phyloP scores from a whole-genome alignment of 2,329 filamentous ascomycete species.

The Fusarium sp. region DNA sequence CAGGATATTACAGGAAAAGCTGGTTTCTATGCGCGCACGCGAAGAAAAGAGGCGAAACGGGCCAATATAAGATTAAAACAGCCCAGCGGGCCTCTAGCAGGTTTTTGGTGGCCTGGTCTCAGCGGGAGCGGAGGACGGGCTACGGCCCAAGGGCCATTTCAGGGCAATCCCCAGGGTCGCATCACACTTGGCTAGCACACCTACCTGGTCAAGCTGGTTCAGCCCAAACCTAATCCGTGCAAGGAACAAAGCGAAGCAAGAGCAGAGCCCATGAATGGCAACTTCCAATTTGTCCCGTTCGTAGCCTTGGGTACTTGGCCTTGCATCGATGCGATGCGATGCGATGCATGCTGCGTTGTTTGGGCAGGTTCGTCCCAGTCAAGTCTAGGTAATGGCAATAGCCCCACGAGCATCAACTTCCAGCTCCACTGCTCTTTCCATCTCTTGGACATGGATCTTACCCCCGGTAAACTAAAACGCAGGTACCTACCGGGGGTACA shows the following conservation, averaged over 20 bases:
- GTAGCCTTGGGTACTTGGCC: conserved; percentile 17
- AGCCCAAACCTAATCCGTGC: conserved; percentile 15
- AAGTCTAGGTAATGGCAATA: background rate
- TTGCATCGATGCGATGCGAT: background rate
- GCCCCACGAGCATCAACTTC: conserved; percentile 23
- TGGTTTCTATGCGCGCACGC: conserved; percentile 25
- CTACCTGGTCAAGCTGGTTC: background rate
- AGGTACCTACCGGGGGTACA: conserved; percentile 24
- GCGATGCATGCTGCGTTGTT: conserved; percentile 21
- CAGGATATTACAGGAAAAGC: conserved; percentile 24
- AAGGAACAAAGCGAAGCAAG: background rate
- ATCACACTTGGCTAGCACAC: conserved; percentile 7
- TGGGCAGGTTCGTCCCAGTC: background rate
- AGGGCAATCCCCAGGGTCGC: conserved; percentile 23
- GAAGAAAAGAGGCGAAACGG: conserved; percentile 31
- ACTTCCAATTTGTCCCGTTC: conserved; percentile 18
- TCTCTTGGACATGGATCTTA: background rate
- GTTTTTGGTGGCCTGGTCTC: conserved; percentile 40
- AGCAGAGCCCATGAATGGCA: conserved; percentile 29
- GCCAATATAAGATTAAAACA: conserved; percentile 39
- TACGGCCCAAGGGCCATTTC: conserved; percentile 8
- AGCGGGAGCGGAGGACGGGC: conserved; percentile 26
- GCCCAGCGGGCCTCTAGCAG: conserved; percentile 29
- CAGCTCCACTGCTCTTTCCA: background rate
- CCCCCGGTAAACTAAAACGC: conserved; percentile 28